These are phyloP conservation scores for Yamadazyma buinensis DNA, from an alignment of 1,139 yeast genomes.

Conservation along the genomic window DNA sequence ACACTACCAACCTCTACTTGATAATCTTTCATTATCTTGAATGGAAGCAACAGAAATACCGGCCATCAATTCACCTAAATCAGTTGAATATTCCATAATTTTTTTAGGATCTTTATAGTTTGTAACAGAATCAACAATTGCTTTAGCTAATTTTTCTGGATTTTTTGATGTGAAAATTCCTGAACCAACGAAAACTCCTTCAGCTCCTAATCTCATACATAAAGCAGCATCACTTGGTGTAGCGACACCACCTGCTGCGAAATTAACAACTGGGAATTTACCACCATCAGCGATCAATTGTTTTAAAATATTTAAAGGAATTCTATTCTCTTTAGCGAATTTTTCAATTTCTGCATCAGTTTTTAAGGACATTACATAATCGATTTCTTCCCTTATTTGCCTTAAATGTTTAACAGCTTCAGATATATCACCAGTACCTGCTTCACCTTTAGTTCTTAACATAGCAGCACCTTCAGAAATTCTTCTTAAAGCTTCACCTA, in stretches of 20 bases:
- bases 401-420: constrained; percentile 82
- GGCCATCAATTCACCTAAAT: constrained; percentile 73
- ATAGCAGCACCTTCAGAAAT: constrained; percentile 84
- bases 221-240: constrained; percentile 89
- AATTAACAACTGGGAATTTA: constrained; percentile 78
- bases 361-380: constrained; percentile 37
- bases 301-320: constrained; percentile 52
- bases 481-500: constrained; percentile 83
- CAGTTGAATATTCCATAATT: constrained; percentile 68
- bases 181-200: constrained; percentile 88
- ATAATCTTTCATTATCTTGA: constrained; percentile 44
- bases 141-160: constrained; percentile 73
- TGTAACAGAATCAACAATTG: constrained; percentile 80
- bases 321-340: constrained; percentile 59
- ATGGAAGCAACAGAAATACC: constrained; percentile 59
- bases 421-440: constrained; percentile 85
- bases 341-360: constrained; percentile 44
- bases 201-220: constrained; percentile 89
- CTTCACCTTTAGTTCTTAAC: constrained; percentile 87
- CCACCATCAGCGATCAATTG: constrained; percentile 52
- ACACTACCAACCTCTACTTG: constrained; percentile 56
- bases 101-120: constrained; percentile 63
- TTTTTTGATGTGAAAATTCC: constrained; percentile 78
- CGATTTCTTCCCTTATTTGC: constrained; percentile 55
- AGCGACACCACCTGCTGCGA: constrained; percentile 90